A percentile compares a stretch with the other conserved stretches of the same genome.
Evolutionary conservation across 2,329 filamentous ascomycete species (phyloP).

Genomic region (Trichoderma aggressivum): DNA sequence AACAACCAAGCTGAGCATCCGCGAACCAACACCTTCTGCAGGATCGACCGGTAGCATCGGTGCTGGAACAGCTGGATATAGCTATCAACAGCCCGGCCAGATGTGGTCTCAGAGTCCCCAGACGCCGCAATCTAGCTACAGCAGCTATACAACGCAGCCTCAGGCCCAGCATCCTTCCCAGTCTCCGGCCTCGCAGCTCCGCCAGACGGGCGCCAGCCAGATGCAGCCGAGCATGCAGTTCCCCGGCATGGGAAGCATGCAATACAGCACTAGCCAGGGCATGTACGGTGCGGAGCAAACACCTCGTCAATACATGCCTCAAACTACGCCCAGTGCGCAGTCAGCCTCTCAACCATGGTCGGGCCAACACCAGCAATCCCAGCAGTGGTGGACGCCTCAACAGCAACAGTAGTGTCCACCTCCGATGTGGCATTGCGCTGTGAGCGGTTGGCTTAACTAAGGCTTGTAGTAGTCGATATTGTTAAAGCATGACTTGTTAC

Average conservation of each 20-base stretch:
- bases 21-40: constrained; percentile 58
- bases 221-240: constrained; percentile 61
- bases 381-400: constrained; percentile 54
- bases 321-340: constrained; percentile 50
- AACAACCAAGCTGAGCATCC: constrained; percentile 57
- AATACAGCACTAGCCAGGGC: constrained; percentile 53
- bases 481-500: background rate
- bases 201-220: constrained; percentile 53
- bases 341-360: constrained; percentile 52
- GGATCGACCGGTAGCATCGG: constrained; percentile 51
- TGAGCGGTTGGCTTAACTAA: background rate
- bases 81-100: constrained; percentile 60
- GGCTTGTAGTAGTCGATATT: background rate
- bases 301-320: constrained; percentile 65
- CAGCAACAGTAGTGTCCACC: constrained; percentile 40
- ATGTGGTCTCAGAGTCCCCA: constrained; percentile 69
- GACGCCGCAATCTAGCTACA: constrained; percentile 54
- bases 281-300: constrained; percentile 63
- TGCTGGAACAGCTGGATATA: constrained; percentile 55
- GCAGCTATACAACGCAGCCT: constrained; percentile 51
- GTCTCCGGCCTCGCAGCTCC: constrained; percentile 57
- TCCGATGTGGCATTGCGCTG: background rate
- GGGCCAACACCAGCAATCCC: constrained; percentile 60
- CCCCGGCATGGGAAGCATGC: constrained; percentile 59
- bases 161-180: constrained; percentile 52